phyloP scores from a whole-genome alignment of 495 filamentous ascomycete genomes.

The Platismatia glauca region DNA sequence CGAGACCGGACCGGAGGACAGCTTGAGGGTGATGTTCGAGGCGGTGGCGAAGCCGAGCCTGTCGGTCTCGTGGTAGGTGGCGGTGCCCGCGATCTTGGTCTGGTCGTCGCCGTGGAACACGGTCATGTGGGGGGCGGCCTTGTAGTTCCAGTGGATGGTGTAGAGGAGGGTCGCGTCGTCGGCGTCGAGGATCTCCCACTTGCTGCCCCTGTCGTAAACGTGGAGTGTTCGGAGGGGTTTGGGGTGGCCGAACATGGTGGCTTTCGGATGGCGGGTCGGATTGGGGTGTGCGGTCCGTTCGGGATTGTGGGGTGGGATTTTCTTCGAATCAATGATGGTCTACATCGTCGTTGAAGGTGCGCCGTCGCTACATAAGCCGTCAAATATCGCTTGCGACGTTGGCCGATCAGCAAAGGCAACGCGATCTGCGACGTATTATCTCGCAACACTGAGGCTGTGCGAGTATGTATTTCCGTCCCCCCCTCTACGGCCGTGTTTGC shows the following conservation, averaged over 20 bases:
- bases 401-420: background rate
- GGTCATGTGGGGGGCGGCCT: background rate
- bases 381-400: background rate
- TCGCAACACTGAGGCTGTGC: background rate
- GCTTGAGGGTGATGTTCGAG: background rate
- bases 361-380: background rate
- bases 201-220: background rate
- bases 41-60: background rate
- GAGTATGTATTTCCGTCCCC: too few species aligned
- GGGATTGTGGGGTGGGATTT: background rate
- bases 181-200: background rate
- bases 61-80: background rate
- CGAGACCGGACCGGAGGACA: background rate
- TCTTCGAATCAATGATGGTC: too few species aligned
- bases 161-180: background rate
- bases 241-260: background rate
- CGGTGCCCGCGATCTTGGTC: background rate
- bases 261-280: background rate
- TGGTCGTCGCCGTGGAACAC: background rate
- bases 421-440: background rate
- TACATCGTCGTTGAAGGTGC: background rate
- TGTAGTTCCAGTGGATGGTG: background rate
- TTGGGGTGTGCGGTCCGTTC: background rate
- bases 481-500: too few species aligned
- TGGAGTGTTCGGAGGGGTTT: conserved; percentile 2